These are phyloP conservation scores for Wallacemonas sp. DNA, from an alignment of 208 protist species.

Conservation along the genomic window DNA sequence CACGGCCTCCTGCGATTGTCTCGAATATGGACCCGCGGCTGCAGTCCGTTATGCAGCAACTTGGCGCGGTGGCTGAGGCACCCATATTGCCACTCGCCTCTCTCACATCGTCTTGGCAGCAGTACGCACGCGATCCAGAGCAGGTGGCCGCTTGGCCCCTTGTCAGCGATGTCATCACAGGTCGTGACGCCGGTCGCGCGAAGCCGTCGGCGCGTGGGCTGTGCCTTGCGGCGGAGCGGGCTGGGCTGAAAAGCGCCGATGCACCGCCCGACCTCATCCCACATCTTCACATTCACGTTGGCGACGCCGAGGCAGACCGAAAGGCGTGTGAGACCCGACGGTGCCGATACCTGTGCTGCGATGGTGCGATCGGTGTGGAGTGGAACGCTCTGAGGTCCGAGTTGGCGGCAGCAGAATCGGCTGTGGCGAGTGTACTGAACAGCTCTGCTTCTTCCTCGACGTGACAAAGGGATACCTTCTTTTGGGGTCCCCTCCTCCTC, in stretches of 20 bases:
- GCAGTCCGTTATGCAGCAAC: constrained; percentile 26
- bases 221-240: constrained; percentile 15
- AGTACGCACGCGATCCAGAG: neutral
- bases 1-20: constrained; percentile 40
- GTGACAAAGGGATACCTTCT: no score
- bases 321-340: constrained; percentile 42
- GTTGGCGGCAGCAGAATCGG: constrained; percentile 23
- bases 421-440: neutral
- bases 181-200: constrained; percentile 37
- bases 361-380: constrained; percentile 30
- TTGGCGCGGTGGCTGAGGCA: constrained; percentile 21
- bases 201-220: constrained; percentile 73
- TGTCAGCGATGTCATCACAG: constrained; percentile 40
- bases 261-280: neutral
- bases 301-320: constrained; percentile 57
- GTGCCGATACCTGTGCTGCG: constrained; percentile 57
- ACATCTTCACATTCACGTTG: constrained; percentile 54
- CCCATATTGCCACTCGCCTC: neutral
- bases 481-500: no score
- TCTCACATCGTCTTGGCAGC: neutral
- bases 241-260: constrained; percentile 2
- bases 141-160: constrained; percentile 17
- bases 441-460: no score
- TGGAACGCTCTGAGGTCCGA: constrained; percentile 45
- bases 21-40: constrained; percentile 51